Base-by-base conservation (phyloP, 139 green algal species). In the Bryopsis sp. region DNA sequence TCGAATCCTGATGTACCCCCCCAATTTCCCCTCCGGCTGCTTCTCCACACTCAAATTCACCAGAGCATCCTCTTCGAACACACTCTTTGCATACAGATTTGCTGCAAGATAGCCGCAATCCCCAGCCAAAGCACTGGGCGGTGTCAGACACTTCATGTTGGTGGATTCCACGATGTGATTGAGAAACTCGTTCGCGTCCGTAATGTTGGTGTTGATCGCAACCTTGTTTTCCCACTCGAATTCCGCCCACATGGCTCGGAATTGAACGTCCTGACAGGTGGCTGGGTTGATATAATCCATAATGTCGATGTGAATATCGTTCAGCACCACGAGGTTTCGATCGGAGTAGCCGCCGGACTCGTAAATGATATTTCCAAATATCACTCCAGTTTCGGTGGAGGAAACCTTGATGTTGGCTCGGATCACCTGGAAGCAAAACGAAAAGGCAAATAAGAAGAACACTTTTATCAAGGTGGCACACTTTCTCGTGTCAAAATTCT, bases 271-370 rank as follows among this genome's bases (percentile, higher is more conserved):
- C 2, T 84, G 74, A 75, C 88, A 96, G 38, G 63, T 72, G 1
- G 94, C 94, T 1, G 94, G 92, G 29, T 68, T 79, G 81, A 99
- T 98, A 88, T 99, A 99, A 84, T 99, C 94, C 90, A 98, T 97
- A 81, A 99, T 98, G 82, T 99, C 94, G 70, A 99, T 97, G 86
- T 99, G 94, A 73, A 99, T 94, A 83, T 99, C 94, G 64, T 92
- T 93, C 4, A 99, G 85, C 63, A 99, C 93, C 29, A 99, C 91
- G 62, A 99, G 91, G 36, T 76, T 86, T 62, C 84, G 78, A 46
- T 89, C 80, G 2, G 62, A 48, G 63, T 71, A 80, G 43, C 89
- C 89, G 1, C 82, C 93, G 57, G 77, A 81, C 77, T 99, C 94
- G 58, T 96, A 99, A 57, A 98, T 92, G 38, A 99, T 90, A 85